Conservation (phyloP, 495 filamentous ascomycete genomes). For the Saxophila tyrrhenica region DNA sequence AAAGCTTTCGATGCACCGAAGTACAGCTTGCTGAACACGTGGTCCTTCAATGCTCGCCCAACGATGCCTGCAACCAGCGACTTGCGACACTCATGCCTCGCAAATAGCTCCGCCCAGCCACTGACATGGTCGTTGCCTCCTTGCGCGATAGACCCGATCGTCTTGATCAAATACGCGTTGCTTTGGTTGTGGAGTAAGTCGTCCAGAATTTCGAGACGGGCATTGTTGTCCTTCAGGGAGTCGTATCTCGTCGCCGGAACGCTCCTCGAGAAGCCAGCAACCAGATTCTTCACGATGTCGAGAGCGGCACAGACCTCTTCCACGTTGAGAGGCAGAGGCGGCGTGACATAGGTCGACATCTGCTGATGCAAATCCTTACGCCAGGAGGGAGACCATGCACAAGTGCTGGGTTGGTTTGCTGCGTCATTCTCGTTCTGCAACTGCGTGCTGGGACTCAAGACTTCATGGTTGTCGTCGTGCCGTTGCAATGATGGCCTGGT, state of each 20-base stretch:
- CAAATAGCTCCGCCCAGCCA: slow-evolving; percentile 8
- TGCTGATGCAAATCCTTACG: no score
- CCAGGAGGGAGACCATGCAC: no score
- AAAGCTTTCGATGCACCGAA: slow-evolving; percentile 3
- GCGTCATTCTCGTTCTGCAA: background rate
- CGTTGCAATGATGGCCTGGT: no score
- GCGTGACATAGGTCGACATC: no score
- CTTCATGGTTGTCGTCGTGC: no score
- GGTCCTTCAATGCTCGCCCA: slow-evolving; percentile 12
- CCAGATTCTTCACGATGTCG: no score
- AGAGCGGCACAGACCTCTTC: no score
- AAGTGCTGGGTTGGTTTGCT: background rate
- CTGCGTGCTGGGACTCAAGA: no score
- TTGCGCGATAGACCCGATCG: slow-evolving; percentile 10
- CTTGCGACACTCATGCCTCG: background rate
- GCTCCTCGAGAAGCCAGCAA: no score
- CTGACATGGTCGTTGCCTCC: slow-evolving; percentile 2
- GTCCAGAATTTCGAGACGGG: background rate
- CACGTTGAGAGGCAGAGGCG: no score
- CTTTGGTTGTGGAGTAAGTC: background rate
- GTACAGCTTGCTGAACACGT: slow-evolving; percentile 9
- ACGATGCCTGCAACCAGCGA: slow-evolving; percentile 10
- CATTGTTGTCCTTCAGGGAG: no score
- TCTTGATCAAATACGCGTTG: background rate
- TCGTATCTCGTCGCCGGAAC: no score